Evolutionary conservation across 2,329 filamentous ascomycete genomes (phyloP), one percentile per base, ranked within the genome.

Genomic region (Rhinocladiella similis): DNA sequence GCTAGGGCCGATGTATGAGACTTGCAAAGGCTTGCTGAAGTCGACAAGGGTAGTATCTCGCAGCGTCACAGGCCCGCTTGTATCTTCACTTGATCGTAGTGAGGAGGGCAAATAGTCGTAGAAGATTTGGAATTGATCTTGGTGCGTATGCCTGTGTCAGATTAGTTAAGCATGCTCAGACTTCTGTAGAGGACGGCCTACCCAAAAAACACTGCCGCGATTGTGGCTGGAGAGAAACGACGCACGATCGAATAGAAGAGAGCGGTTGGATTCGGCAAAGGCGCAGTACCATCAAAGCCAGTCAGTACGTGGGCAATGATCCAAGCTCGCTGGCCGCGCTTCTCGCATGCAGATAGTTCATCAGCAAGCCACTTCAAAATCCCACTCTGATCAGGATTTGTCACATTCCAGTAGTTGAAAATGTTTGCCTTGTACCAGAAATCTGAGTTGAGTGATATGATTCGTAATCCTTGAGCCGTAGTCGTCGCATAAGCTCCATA

Each of bases 81-180:
- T 22, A 20, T 52, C 50, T 18, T 46, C 53, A 19, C 12, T 25
- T 3, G 56, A 38, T 46, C 46, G 13, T 3, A 62, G 22, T 10
- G 59, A 63, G 43, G 55, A 56, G 20, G 64, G 54, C 12, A 60
- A 39, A 38, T 64, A 68, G 54, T 67, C 65, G 47, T 70, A 70
- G 53, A 66, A 70, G 29, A 70, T 63, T 25, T 67, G 62, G 5
- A 67, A 6, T 52, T 69, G 63, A 47, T 69, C 65, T 54, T 66
- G 58, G 47, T 68, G 67, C 1, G 66, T 67, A 49, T 67, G 64
- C 13, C 61, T 59, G 35, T 43, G 25, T n/a, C 48, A 41, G 43
- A 18, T 27, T 33, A 19, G 41, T 39, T 41, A 14, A 49, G 12
- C 16, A 3, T n/a, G 13, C 1, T 20, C 9, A 27, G 5, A 46